Base-by-base conservation (phyloP, 768 basidiomycete species). In the Butyriboletus loyo region DNA sequence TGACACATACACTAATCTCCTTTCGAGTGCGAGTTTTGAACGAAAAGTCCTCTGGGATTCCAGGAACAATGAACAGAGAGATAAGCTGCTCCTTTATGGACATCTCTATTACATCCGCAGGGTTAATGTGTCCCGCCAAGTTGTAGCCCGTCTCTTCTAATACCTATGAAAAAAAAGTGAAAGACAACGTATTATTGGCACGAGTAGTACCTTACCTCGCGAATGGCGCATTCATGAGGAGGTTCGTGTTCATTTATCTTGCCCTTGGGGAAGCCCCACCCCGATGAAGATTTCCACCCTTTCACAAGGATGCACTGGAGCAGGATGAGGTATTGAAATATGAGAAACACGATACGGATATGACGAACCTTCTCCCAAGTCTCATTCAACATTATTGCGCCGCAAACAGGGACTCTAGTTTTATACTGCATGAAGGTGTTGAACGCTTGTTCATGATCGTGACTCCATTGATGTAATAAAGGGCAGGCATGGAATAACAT, bases 221-320 rank as follows among this genome's bases (percentile, higher is more conserved):
- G 85, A 49, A 90, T 79, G 3, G 96, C 97, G 71, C 97, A 99
- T 49, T 78, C 80, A 44, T 81, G 79, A 50, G 86, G 81, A 8
- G 87, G 83, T 67, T 99, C 97, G 54, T 89, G 82, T 67, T 95
- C 87, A 63, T 99, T 99, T 69, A 98, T 98, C 74, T 99, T 99
- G n/a, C 97, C 97, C 67, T 96, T 91, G 7, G 97, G 97, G 71
- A 98, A 99, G n/a, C 92, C 89, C 97, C 97, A 99, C 7, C 93
- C 92, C 2, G 97, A 90, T 19, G 87, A 90, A 32, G 92, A 84
- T 70, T 97, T 98, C 92, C 92, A 98, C 7, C 97, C 97, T 72
- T 97, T 94, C 53, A 99, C 97, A 54, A 99, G 81, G n/a, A 99
- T 78, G 65, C 92, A 94, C 95, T 98, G 46, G 44, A 50, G 32